Evolutionary conservation across 2,329 filamentous ascomycete genomes (phyloP), one percentile per base, ranked within the genome.

Genomic region (Penicillium capsulatum): DNA sequence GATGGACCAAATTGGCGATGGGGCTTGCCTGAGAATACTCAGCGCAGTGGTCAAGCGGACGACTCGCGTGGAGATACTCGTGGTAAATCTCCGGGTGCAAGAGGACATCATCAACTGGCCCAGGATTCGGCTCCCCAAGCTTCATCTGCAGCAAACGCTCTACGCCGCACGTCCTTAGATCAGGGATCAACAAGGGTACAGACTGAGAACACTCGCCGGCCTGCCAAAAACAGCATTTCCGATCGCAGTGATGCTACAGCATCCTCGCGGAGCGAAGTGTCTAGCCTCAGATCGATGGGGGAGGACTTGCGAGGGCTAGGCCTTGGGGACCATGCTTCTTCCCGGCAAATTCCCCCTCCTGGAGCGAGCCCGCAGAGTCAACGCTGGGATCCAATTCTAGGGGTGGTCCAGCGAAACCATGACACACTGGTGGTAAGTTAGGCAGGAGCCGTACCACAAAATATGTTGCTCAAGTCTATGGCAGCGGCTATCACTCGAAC

Each of bases 391-490:
- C 35, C 31, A 7, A 30, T 36, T 10, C 20, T 38, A 10, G 40
- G 35, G 3, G 24, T 35, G 14, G 17, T 38, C 20, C 35, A 38
- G 22, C 31, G 34, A 14, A n/a, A 28, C n/a, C 26, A 38, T 31
- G 31, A 38, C 31, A 36, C 26, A 6, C 14, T 31, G n/a, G 27
- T 29, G n/a, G 40, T 38, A 26, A 35, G 35, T 36, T 15, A 17
- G 14, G 7, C 17, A 5, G 10, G 10, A 17, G 6, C 8, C 8
- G 3, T 17, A 3, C 22, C 15, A 10, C 13, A 16, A 31, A 22
- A 10, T 22, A 19, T 9, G 14, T 19, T 6, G 24, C 31, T 11
- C 5, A n/a, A 30, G 11, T 34, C 1, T 7, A 15, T 9, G 10
- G 4, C 10, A 38, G 35, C 35, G 35, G 15, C 11, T 38, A 16